Base-by-base conservation (phyloP, 306 rosid genomes). In the Medicago ruthenica region DNA sequence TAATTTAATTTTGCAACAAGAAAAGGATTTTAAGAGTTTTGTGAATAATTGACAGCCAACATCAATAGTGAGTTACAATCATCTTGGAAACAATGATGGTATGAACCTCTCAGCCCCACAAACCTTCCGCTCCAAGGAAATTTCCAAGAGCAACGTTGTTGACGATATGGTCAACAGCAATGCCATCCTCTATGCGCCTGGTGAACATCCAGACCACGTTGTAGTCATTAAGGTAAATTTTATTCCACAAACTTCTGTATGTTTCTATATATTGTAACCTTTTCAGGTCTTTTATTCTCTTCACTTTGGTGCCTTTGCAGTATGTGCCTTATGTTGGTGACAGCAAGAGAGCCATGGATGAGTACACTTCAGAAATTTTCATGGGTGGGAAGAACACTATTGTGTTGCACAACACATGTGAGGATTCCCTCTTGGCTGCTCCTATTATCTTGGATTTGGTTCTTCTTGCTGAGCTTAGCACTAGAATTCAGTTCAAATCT, bases 341-440 rank as follows among this genome's bases (percentile, higher is more conserved):
- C 51, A 95, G 99, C 93, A 95, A 95, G 87, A 89, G 99, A 68
- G 99, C 99, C 18, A 86, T 95, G 97, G 99, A 95, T 86, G 99
- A 95, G 83, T 95, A 95, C 88, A 90, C 97, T 40, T 95, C 99
- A 8, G 99, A 95, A 86, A 95, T 95, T 74, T 95, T 95, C 96
- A 84, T 95, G 99, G 99, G 99, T 31, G 99, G 99, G 62, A 85
- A 66, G 80, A 92, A 68, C 84, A 95, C 99, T 45, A 95, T 95
- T 15, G 99, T 95, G 77, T 20, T 95, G 88, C 99, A 95, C 93
- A 95, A 95, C 88, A 95, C 99, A 9, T 95, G 99, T n/a, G 99
- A 95, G 83, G 99, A 95, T 82, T 95, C 99, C n/a, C 93, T 95
- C 14, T 74, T 95, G 79, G 99, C 99, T 54, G 97, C 99, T 75